phyloP scores from a whole-genome alignment of 371 early-diverging fungal species.

The Circinella umbellata region DNA sequence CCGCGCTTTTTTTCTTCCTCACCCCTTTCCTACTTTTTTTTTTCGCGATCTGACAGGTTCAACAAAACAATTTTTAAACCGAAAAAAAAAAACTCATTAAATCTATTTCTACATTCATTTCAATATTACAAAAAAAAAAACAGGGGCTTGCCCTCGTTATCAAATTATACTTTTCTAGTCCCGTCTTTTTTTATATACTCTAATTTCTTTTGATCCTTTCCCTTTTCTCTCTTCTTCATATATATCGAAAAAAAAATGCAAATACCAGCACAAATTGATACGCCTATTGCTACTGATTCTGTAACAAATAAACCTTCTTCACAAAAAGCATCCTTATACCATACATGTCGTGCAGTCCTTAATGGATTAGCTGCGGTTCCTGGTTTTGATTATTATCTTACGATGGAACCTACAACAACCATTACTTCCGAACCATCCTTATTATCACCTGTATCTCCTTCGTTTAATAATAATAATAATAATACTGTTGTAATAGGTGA shows the following conservation, averaged over 20 bases:
- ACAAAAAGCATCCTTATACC: constrained; percentile 63
- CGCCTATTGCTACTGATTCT: constrained; percentile 34
- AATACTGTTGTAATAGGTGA: neutral
- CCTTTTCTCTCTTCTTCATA: neutral
- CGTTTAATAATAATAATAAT: too few species aligned
- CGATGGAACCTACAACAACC: neutral
- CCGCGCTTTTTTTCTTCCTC: too few species aligned
- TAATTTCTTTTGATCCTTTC: neutral
- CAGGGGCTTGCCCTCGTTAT: constrained; percentile 11
- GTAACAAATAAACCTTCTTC: constrained; percentile 39
- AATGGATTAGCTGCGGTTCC: constrained; percentile 64
- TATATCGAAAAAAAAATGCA: neutral
- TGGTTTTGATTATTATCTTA: constrained; percentile 61
- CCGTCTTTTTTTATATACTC: neutral
- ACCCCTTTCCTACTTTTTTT: too few species aligned
- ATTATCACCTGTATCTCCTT: neutral
- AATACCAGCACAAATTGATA: constrained; percentile 22
- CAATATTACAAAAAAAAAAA: neutral
- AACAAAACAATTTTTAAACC: too few species aligned
- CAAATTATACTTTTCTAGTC: neutral
- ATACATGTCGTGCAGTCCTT: constrained; percentile 63
- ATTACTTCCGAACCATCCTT: too few species aligned
- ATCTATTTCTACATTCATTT: constrained; percentile 2
- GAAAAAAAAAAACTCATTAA: neutral
- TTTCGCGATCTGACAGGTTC: too few species aligned